These are phyloP conservation scores for Dendryphion nanum DNA, from an alignment of 2,329 filamentous ascomycete species.

Conservation along the genomic window DNA sequence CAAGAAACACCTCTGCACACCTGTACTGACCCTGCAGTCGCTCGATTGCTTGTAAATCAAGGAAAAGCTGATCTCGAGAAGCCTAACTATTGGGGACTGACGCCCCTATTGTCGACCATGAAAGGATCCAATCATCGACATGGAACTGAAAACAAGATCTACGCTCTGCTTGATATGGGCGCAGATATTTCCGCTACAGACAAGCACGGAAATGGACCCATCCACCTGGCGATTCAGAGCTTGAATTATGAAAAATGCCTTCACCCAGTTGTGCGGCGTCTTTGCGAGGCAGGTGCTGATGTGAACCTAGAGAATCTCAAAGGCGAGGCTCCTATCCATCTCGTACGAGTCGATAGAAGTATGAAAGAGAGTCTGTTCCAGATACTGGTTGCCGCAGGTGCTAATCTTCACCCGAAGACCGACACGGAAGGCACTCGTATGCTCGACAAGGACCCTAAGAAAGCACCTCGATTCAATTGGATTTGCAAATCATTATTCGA, in stretches of 20 bases:
- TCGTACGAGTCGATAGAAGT: slow-evolving; percentile 3
- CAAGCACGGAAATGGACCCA: slow-evolving; percentile 4
- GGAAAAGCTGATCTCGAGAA: neutral
- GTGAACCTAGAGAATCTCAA: slow-evolving; percentile 3
- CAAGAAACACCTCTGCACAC: no score
- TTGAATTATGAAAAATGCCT: neutral
- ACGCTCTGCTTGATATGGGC: slow-evolving; percentile 5
- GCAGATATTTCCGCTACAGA: slow-evolving; percentile 6
- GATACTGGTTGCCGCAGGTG: slow-evolving; percentile 21
- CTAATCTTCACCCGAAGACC: slow-evolving; percentile 20
- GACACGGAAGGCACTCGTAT: slow-evolving; percentile 3
- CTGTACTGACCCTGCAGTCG: slow-evolving; percentile 6
- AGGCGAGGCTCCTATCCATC: slow-evolving; percentile 1
- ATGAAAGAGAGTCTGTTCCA: no score
- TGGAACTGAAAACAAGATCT: neutral
- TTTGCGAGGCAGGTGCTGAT: slow-evolving; percentile 7
- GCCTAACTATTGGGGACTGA: no score
- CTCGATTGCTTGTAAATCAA: no score
- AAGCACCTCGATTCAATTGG: no score
- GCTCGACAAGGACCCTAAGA: no score
- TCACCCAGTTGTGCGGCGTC: neutral
- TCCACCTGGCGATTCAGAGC: slow-evolving; percentile 5
- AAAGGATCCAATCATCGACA: no score
- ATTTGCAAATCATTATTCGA: no score
- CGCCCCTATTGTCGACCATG: slow-evolving; percentile 4